Evolutionary conservation across 2,329 filamentous ascomycete genomes (phyloP).

Genomic region (Orbilia javanica): DNA sequence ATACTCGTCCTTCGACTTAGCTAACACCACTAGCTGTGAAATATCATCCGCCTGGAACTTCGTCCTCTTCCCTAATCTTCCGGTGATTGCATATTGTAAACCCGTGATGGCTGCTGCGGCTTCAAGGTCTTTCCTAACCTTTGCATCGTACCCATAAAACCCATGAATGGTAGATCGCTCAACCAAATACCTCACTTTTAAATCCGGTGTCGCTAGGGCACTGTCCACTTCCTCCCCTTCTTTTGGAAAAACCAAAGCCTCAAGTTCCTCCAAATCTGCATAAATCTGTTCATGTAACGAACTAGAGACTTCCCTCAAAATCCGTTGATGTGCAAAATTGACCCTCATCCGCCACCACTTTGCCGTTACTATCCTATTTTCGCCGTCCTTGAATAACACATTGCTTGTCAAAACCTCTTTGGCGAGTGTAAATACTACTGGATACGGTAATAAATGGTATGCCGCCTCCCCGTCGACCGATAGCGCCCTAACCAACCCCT

Average conservation of each 20-base stretch:
- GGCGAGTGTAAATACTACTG: conserved; percentile 86
- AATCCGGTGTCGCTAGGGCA: conserved; percentile 60
- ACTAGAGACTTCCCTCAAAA: conserved; percentile 74
- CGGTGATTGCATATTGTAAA: conserved; percentile 85
- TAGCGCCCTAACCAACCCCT: conserved; percentile 75
- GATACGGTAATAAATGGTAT: conserved; percentile 83
- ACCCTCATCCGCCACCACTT: conserved; percentile 78
- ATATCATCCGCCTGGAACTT: conserved; percentile 82
- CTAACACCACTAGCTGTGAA: conserved; percentile 91
- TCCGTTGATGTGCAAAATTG: conserved; percentile 78
- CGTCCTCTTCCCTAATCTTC: conserved; percentile 86
- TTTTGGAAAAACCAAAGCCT: conserved; percentile 64
- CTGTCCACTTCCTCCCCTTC: conserved; percentile 65
- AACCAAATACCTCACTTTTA: conserved; percentile 78
- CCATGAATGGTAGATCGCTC: conserved; percentile 87
- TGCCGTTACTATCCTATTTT: conserved; percentile 62
- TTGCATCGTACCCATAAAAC: conserved; percentile 82
- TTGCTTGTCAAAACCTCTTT: conserved; percentile 71
- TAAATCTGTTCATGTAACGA: conserved; percentile 74
- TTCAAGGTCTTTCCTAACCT: conserved; percentile 78
- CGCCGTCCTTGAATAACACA: conserved; percentile 63
- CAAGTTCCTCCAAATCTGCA: conserved; percentile 70
- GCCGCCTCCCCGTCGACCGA: conserved; percentile 86
- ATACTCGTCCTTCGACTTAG: conserved; percentile 74
- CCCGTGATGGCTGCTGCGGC: conserved; percentile 76